A percentile compares a stretch with the other conserved stretches of the same genome.
Conservation (phyloP, 108 stramenopile genomes). For the Parietichytrium sp. region DNA sequence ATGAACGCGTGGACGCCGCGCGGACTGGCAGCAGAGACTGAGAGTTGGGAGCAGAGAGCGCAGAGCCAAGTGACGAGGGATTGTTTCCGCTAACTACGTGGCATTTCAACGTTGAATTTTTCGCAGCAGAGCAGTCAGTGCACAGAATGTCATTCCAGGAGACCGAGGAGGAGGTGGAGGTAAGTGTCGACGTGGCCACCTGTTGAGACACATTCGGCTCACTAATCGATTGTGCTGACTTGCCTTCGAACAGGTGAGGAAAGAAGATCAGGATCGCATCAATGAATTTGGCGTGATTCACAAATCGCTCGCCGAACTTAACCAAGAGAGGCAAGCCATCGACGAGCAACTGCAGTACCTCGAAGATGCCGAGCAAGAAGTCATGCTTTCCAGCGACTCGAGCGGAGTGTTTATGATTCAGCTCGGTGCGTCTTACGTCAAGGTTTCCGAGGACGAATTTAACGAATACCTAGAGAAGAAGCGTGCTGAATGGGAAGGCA, state of each 20-base stretch:
- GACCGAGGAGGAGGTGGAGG: too few species aligned
- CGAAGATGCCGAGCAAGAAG: slow-evolving; percentile 28
- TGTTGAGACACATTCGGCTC: too few species aligned
- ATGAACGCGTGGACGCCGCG: too few species aligned
- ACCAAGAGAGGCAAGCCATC: not conserved
- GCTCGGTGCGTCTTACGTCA: slow-evolving; percentile 4
- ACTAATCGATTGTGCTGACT: too few species aligned
- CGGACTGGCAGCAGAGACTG: too few species aligned
- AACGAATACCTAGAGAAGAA: slow-evolving; percentile 38
- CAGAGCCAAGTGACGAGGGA: too few species aligned
- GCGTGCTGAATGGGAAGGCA: not conserved
- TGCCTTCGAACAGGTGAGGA: slow-evolving; percentile 27
- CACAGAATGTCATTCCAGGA: too few species aligned
- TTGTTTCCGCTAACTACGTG: too few species aligned
- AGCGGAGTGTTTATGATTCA: not conserved
- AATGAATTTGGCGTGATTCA: slow-evolving; percentile 36
- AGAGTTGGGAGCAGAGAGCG: too few species aligned
- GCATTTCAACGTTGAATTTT: too few species aligned
- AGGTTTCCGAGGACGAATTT: slow-evolving; percentile 22
- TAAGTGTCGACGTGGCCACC: too few species aligned
- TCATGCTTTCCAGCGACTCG: slow-evolving; percentile 28
- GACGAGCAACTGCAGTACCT: slow-evolving; percentile 19
- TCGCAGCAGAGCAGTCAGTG: too few species aligned
- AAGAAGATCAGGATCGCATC: slow-evolving; percentile 32
- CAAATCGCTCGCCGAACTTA: slow-evolving; percentile 7